These are phyloP conservation scores for Gossypium aridum DNA, from an alignment of 441 rosid species.

Conservation along the genomic window DNA sequence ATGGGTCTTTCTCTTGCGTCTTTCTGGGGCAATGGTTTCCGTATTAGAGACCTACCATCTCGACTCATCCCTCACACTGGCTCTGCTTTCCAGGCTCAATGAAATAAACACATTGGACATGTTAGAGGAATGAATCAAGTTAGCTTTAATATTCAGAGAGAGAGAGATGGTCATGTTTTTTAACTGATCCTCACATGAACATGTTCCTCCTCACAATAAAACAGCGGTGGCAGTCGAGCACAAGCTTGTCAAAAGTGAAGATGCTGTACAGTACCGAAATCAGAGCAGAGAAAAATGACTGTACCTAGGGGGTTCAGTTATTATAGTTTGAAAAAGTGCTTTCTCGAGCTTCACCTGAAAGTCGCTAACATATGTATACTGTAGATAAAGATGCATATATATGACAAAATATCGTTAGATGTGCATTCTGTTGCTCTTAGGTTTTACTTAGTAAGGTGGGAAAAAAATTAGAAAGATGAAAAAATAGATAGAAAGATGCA, in stretches of 20 bases:
- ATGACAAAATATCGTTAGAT: neutral
- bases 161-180: neutral
- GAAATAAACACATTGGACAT: neutral
- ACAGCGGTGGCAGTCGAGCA: neutral
- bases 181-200: neutral
- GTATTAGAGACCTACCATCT: slow-evolving; percentile 55
- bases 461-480: too few species aligned
- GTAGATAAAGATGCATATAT: neutral
- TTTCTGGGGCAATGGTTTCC: slow-evolving; percentile 77
- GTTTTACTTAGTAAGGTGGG: neutral
- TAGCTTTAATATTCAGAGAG: neutral
- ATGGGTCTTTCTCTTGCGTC: slow-evolving; percentile 95
- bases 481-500: too few species aligned
- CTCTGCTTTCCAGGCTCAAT: slow-evolving; percentile 29
- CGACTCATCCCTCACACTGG: slow-evolving; percentile 26
- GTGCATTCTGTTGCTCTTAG: neutral
- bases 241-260: neutral
- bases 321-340: slow-evolving; percentile 18
- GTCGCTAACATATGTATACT: neutral
- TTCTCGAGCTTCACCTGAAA: neutral
- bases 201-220: neutral
- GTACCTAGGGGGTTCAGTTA: neutral
- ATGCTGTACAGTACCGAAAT: neutral
- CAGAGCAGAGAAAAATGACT: neutral
- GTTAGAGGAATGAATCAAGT: neutral